Evolutionary conservation across 768 basidiomycete species (phyloP).

Genomic region (Lactarius pseudohatsudake): DNA sequence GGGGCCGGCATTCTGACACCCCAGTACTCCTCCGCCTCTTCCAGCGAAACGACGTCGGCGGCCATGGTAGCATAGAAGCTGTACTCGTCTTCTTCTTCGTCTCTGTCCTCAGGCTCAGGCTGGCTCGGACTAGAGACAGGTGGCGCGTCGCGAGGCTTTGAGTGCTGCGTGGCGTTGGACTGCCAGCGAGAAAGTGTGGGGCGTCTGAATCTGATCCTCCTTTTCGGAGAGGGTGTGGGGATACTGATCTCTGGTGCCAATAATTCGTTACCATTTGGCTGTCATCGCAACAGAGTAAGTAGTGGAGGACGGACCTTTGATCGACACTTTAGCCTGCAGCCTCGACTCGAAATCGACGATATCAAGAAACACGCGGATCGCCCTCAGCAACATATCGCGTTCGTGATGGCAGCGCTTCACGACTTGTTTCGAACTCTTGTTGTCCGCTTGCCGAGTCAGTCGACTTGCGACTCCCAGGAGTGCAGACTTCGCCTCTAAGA

Average conservation of each 20-base stretch:
- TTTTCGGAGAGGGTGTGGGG: slow-evolving; percentile 12
- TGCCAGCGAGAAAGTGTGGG: slow-evolving; percentile 15
- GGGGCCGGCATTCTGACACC: slow-evolving; percentile 20
- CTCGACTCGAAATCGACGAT: slow-evolving; percentile 17
- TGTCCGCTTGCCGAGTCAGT: not conserved
- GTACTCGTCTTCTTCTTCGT: slow-evolving; percentile 19
- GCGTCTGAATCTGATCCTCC: slow-evolving; percentile 10
- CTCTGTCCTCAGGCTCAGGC: not conserved
- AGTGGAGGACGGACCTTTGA: slow-evolving; percentile 13
- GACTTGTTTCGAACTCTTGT: not conserved
- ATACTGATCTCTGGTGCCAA: not conserved
- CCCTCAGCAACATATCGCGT: slow-evolving; percentile 15
- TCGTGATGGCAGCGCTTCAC: slow-evolving; percentile 15
- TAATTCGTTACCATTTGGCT: not conserved
- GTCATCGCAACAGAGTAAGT: not conserved
- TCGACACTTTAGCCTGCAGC: slow-evolving; percentile 10
- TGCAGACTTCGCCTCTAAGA: slow-evolving; percentile 9
- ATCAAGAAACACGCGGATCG: slow-evolving; percentile 21
- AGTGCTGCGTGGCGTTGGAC: not conserved
- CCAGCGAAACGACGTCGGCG: slow-evolving; percentile 12
- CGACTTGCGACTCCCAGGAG: slow-evolving; percentile 4
- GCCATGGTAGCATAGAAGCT: slow-evolving; percentile 12
- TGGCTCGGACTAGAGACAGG: not conserved
- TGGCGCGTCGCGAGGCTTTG: slow-evolving; percentile 4
- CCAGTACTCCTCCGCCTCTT: slow-evolving; percentile 9